Evolutionary conservation across 305 asterid genomes (phyloP).

Genomic region (Caryopteris hybrid): DNA sequence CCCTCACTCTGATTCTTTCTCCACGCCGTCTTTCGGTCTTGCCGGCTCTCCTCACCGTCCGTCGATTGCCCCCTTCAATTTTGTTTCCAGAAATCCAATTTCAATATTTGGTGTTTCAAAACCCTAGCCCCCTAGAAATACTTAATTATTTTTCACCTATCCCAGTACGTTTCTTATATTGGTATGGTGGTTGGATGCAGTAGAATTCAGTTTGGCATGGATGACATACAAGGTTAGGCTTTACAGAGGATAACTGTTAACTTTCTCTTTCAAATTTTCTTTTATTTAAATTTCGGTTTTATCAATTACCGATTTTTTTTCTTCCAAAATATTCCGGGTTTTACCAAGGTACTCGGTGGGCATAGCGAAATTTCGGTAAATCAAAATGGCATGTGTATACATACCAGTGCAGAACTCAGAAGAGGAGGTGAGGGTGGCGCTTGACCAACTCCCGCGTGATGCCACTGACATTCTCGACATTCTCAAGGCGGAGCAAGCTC

Average conservation of each 20-base stretch:
- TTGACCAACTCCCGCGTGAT: constrained; percentile 98
- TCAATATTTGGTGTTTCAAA: background rate
- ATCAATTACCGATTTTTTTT: background rate
- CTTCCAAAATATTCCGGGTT: background rate
- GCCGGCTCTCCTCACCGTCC: background rate
- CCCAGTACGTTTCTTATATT: background rate
- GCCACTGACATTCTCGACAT: constrained; percentile 97
- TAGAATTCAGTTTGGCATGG: background rate
- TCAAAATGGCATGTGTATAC: constrained; percentile 63
- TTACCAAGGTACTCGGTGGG: background rate
- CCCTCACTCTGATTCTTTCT: background rate
- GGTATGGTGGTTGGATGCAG: background rate
- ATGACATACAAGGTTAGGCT: background rate
- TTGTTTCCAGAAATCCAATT: background rate
- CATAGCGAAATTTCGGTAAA: background rate
- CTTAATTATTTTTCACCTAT: background rate
- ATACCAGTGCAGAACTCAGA: constrained; percentile 96
- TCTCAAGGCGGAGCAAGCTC: constrained; percentile 99
- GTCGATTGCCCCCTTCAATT: background rate
- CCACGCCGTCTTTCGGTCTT: background rate
- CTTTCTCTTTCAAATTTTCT: background rate
- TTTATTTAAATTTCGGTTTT: background rate
- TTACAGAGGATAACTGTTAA: background rate
- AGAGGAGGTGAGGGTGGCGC: constrained; percentile 92
- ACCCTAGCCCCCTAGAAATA: background rate